Conservation (phyloP, 352 stramenopile species). For the Phytophthora lateralis region DNA sequence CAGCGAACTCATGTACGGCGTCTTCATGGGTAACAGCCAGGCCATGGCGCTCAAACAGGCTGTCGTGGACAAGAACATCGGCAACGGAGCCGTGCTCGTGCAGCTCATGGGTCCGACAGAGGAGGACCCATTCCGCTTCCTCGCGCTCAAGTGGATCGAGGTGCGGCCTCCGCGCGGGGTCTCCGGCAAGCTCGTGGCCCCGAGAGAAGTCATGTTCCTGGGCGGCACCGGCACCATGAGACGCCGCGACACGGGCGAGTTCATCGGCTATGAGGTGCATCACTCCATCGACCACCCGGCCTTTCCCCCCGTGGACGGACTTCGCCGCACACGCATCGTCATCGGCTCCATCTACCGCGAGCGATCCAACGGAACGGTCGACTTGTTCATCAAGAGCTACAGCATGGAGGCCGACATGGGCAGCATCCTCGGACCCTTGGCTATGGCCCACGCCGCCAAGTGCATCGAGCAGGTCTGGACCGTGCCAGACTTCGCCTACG, state of each 20-base stretch:
- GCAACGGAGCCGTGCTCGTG: slow-evolving; percentile 40
- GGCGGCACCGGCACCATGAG: slow-evolving; percentile 42
- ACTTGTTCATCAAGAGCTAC: slow-evolving; percentile 47
- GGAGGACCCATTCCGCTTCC: slow-evolving; percentile 51
- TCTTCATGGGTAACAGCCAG: slow-evolving; percentile 35
- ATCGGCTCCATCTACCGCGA: slow-evolving; percentile 40
- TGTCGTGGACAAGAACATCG: slow-evolving; percentile 46
- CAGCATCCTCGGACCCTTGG: slow-evolving; percentile 33
- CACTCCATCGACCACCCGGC: slow-evolving; percentile 58
- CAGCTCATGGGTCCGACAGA: slow-evolving; percentile 39
- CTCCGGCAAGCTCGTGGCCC: slow-evolving; percentile 37
- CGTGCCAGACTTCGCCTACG: slow-evolving; percentile 34
- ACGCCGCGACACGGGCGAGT: slow-evolving; percentile 41
- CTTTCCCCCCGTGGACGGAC: slow-evolving; percentile 39
- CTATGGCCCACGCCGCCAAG: slow-evolving; percentile 38
- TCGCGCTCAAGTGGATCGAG: slow-evolving; percentile 49
- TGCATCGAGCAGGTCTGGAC: slow-evolving; percentile 46
- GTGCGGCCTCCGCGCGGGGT: slow-evolving; percentile 31
- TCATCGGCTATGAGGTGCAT: slow-evolving; percentile 59
- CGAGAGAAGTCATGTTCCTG: slow-evolving; percentile 50
- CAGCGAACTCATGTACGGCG: slow-evolving; percentile 52
- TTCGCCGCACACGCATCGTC: slow-evolving; percentile 38
- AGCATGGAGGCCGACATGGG: slow-evolving; percentile 47
- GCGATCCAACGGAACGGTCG: slow-evolving; percentile 35
- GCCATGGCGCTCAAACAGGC: slow-evolving; percentile 36